A percentile compares a stretch with the other conserved stretches of the same genome.
phyloP scores from a whole-genome alignment of 208 protist species.

The Entamoeba histolytica region DNA sequence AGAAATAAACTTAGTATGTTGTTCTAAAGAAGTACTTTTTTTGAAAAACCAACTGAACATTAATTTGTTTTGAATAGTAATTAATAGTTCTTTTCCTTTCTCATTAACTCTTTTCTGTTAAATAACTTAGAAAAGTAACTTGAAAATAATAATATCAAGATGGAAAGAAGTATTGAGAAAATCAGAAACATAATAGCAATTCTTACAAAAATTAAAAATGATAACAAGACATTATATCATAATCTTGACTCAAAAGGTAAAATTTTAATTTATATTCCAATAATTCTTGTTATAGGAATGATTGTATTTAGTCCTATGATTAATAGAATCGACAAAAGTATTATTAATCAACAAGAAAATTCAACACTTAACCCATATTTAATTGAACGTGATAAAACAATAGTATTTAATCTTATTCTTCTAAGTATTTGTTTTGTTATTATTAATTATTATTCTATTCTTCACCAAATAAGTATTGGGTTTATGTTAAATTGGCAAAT shows the following conservation, averaged over 20 bases:
- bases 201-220: neutral
- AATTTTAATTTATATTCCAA: neutral
- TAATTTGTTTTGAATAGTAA: neutral
- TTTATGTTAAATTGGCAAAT: neutral
- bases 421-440: neutral
- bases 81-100: neutral
- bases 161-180: neutral
- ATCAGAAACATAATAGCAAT: neutral
- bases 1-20: neutral
- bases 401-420: neutral
- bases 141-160: neutral
- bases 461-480: neutral
- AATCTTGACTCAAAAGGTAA: neutral
- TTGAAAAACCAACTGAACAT: neutral
- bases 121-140: neutral
- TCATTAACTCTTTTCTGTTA: neutral
- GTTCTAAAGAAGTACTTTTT: neutral
- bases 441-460: neutral
- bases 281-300: neutral
- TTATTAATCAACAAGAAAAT: neutral
- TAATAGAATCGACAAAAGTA: neutral
- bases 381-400: neutral
- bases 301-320: neutral
- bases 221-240: neutral
- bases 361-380: neutral